These are phyloP conservation scores for Sisymbrium altissimum DNA, from an alignment of 345 rosid genomes.

Conservation along the genomic window DNA sequence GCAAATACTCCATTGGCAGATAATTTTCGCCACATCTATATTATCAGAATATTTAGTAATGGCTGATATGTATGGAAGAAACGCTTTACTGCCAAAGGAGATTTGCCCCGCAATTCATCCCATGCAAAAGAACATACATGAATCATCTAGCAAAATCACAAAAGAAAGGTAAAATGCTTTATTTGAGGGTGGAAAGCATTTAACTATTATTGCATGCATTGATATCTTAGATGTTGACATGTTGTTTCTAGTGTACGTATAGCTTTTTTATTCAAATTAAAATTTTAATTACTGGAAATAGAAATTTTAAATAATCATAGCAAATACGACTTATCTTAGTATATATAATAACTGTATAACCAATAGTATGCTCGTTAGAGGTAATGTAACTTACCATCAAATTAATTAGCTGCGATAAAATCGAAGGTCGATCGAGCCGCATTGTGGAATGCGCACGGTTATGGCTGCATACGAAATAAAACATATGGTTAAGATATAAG, in stretches of 20 bases:
- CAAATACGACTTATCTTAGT: neutral
- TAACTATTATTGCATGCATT: neutral
- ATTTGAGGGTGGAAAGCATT: neutral
- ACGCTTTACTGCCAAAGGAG: constrained; percentile 35
- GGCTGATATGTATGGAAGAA: too few relatives aligned
- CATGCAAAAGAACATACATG: constrained; percentile 4
- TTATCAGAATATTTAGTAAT: neutral
- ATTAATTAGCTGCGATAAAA: neutral
- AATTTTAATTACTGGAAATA: neutral
- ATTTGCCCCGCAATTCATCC: too few relatives aligned
- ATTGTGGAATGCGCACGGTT: neutral
- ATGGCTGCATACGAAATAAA: neutral
- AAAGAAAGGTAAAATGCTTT: neutral
- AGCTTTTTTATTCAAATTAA: neutral
- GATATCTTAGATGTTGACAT: neutral
- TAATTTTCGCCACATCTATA: neutral
- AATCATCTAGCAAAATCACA: neutral
- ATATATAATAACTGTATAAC: too few relatives aligned
- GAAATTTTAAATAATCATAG: neutral
- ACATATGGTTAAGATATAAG: neutral
- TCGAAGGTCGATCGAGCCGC: neutral
- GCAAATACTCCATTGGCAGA: constrained; percentile 32
- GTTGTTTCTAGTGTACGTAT: neutral
- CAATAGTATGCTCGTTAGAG: neutral
- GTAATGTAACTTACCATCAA: neutral